phyloP scores from a whole-genome alignment of 2,329 filamentous ascomycete species.

The Aspergillus spinulosporus region DNA sequence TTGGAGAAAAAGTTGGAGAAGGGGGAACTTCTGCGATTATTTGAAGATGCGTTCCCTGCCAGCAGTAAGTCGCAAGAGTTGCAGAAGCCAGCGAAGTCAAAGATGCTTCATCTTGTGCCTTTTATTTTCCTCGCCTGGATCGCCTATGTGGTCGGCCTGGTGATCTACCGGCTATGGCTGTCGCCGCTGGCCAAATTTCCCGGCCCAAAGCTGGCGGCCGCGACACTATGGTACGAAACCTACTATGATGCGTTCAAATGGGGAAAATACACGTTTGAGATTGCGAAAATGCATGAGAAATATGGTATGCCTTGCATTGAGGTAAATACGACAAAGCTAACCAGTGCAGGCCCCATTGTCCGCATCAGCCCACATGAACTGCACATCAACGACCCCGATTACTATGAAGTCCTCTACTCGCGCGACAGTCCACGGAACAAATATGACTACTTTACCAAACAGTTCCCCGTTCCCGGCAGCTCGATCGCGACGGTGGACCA shows the following conservation, averaged over 20 bases:
- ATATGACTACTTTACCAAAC: slow-evolving; percentile 18
- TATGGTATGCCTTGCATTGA: slow-evolving; percentile 17
- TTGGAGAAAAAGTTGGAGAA: not conserved
- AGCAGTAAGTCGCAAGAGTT: not conserved
- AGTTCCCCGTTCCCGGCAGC: slow-evolving; percentile 12
- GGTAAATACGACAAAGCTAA: not conserved
- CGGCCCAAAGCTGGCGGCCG: slow-evolving; percentile 25
- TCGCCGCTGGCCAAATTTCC: slow-evolving; percentile 28
- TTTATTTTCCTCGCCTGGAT: not conserved
- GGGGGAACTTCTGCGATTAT: not conserved
- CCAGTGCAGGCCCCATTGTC: slow-evolving; percentile 19
- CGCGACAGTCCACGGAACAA: slow-evolving; percentile 21
- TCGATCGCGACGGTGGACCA: slow-evolving; percentile 21
- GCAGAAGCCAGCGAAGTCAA: not conserved
- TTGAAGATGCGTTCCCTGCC: not conserved
- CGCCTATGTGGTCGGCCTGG: not conserved
- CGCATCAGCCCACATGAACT: slow-evolving; percentile 29
- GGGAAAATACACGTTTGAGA: slow-evolving; percentile 26
- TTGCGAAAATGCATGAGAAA: slow-evolving; percentile 25
- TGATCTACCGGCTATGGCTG: slow-evolving; percentile 8
- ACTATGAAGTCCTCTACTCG: slow-evolving; percentile 24
- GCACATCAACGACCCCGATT: slow-evolving; percentile 34
- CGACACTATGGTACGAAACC: slow-evolving; percentile 29
- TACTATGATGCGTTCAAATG: slow-evolving; percentile 25
- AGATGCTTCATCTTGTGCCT: slow-evolving; percentile 1